A percentile compares a stretch with the other conserved stretches of the same genome.
phyloP scores from a whole-genome alignment of 768 basidiomycete genomes.

The Serendipita vermifera region DNA sequence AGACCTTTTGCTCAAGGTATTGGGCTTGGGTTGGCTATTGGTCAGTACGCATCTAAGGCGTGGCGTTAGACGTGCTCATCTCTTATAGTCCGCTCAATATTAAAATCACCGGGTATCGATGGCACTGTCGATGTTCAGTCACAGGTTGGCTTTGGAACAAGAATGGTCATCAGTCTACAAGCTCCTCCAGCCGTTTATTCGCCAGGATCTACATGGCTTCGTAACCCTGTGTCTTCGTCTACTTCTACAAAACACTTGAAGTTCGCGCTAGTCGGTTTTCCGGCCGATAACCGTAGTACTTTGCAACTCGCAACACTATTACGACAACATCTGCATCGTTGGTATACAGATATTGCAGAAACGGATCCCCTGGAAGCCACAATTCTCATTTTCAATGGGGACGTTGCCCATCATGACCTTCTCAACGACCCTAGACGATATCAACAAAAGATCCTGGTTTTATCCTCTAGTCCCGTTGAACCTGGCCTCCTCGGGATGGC shows the following conservation, averaged over 20 bases:
- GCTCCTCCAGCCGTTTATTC: neutral
- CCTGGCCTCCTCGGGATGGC: neutral
- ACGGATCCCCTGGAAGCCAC: neutral
- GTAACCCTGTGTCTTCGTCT: neutral
- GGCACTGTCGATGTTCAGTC: conserved; percentile 3
- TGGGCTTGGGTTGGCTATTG: conserved; percentile 88
- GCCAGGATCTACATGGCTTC: neutral
- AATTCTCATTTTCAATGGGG: neutral
- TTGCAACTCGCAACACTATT: neutral
- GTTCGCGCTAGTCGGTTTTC: neutral
- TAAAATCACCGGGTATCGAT: conserved; percentile 3
- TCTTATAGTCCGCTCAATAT: conserved; percentile 1
- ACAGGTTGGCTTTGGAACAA: neutral
- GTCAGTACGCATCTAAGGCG: conserved; percentile 79
- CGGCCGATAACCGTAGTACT: neutral
- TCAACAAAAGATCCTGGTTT: neutral
- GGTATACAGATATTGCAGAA: neutral
- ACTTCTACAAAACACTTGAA: too few relatives aligned
- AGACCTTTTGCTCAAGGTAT: conserved; percentile 89
- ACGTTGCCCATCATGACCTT: too few relatives aligned
- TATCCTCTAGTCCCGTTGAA: conserved; percentile 4
- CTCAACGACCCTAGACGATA: neutral
- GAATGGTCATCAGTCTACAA: neutral
- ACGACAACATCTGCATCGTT: neutral
- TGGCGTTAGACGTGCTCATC: neutral